These are phyloP conservation scores for Draba incana DNA, from an alignment of 345 rosid genomes.

Conservation along the genomic window DNA sequence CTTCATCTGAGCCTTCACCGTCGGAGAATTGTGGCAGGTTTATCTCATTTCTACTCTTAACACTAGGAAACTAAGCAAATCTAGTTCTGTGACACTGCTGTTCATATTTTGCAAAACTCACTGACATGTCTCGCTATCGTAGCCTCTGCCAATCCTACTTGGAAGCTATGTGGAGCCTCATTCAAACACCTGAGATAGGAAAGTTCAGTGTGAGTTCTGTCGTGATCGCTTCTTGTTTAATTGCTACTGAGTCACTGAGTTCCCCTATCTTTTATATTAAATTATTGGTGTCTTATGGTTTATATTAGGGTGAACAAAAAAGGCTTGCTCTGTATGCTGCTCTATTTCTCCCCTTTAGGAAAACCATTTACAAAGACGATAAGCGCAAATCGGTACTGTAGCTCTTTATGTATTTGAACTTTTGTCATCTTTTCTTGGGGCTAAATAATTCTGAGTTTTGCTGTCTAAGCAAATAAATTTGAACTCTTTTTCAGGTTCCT, in stretches of 20 bases:
- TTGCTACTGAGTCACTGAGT: background rate
- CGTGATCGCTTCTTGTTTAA: background rate
- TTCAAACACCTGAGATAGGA: constrained; percentile 56
- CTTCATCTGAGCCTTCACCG: constrained; percentile 53
- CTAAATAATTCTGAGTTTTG: constrained; percentile 12
- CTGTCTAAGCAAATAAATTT: background rate
- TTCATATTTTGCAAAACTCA: constrained; percentile 20
- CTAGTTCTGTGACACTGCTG: constrained; percentile 16
- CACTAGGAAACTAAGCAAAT: background rate
- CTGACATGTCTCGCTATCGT: constrained; percentile 25
- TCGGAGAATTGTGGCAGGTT: constrained; percentile 69
- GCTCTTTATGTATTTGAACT: constrained; percentile 21
- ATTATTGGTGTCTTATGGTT: no score
- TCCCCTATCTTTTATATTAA: background rate
- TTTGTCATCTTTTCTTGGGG: constrained; percentile 23
- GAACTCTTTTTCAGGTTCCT: constrained; percentile 53
- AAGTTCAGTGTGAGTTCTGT: constrained; percentile 60
- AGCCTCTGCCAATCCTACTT: constrained; percentile 68
- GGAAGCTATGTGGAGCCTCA: constrained; percentile 71
- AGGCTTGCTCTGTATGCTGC: constrained; percentile 82
- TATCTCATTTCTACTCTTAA: constrained; percentile 26
- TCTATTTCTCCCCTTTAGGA: constrained; percentile 75
- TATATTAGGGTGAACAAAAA: constrained; percentile 62
- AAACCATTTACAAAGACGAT: constrained; percentile 53
- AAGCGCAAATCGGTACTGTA: constrained; percentile 70